Conservation (phyloP, 352 stramenopile genomes). For the Phytophthora cryptogea region DNA sequence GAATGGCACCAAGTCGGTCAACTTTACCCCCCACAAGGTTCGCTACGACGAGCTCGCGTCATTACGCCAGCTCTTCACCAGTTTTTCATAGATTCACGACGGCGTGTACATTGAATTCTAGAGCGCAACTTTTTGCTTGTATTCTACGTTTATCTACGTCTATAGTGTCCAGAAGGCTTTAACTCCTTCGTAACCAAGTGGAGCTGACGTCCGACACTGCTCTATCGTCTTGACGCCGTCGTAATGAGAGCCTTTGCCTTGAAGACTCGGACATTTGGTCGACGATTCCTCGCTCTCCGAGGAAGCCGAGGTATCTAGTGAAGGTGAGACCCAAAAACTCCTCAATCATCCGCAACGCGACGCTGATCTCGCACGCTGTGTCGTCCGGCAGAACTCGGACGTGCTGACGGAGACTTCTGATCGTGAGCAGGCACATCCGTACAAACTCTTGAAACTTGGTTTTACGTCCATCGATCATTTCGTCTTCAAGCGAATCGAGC, state of each 20-base stretch:
- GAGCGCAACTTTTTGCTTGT: conserved; percentile 26
- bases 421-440: conserved; percentile 45
- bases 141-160: conserved; percentile 16
- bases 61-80: conserved; percentile 44
- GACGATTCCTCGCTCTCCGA: conserved; percentile 67
- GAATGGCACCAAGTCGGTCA: conserved; percentile 31
- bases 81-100: conserved; percentile 26
- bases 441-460: conserved; percentile 62
- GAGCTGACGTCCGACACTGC: conserved; percentile 15
- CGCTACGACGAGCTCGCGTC: conserved; percentile 55
- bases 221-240: conserved; percentile 18
- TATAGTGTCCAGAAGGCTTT: conserved; percentile 6
- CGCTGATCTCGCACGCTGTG: conserved; percentile 55
- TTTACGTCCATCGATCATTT: conserved; percentile 58
- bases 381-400: conserved; percentile 51
- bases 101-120: conserved; percentile 21
- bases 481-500: conserved; percentile 11
- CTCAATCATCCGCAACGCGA: conserved; percentile 58
- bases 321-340: conserved; percentile 78
- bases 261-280: conserved; percentile 27
- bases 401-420: conserved; percentile 74
- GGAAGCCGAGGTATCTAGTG: conserved; percentile 63
- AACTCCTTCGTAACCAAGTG: conserved; percentile 6
- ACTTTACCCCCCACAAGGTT: conserved; percentile 51
- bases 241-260: conserved; percentile 15